phyloP scores from a whole-genome alignment of 2,329 filamentous ascomycete species.

The Alternaria triticina region DNA sequence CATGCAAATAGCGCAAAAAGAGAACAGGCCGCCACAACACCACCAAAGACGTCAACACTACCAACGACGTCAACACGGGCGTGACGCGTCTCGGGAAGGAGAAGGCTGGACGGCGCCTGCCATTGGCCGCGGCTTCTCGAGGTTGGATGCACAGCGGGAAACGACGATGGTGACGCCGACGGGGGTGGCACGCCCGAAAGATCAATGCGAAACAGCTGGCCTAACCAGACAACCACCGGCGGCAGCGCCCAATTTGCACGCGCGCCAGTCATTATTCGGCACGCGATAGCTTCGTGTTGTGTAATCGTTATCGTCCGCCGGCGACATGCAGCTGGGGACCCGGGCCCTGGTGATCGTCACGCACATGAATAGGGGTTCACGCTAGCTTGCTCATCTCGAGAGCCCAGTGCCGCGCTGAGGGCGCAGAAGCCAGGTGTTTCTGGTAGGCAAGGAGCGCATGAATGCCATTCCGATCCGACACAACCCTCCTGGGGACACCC shows the following conservation, averaged over 20 bases:
- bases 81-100: conserved; percentile 1
- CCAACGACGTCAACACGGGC: not conserved
- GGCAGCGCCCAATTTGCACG: conserved; percentile 2
- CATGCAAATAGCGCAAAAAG: not conserved
- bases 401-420: conserved; percentile 7
- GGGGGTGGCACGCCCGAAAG: conserved; percentile 4
- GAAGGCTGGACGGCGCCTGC: not conserved
- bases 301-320: not conserved
- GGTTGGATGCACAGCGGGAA: conserved; percentile 2
- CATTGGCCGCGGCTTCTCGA: conserved; percentile 8
- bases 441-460: conserved; percentile 11
- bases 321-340: conserved; percentile 2
- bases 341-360: not conserved
- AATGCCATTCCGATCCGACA: conserved; percentile 17
- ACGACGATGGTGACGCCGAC: not conserved
- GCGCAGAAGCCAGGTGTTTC: conserved; percentile 9
- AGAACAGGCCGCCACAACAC: not conserved
- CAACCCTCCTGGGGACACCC: conserved; percentile 16
- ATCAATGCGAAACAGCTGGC: conserved; percentile 11
- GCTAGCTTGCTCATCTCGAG: conserved; percentile 17
- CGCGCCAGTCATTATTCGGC: not conserved
- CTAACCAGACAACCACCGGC: conserved; percentile 1
- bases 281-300: not conserved
- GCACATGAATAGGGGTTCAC: conserved; percentile 10
- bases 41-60: not conserved